Percentiles rank a stretch among this genome's conserved stretches.
These are phyloP conservation scores for Ambrosia hybrid DNA, from an alignment of 140 eudicot genomes.

Conservation along the genomic window DNA sequence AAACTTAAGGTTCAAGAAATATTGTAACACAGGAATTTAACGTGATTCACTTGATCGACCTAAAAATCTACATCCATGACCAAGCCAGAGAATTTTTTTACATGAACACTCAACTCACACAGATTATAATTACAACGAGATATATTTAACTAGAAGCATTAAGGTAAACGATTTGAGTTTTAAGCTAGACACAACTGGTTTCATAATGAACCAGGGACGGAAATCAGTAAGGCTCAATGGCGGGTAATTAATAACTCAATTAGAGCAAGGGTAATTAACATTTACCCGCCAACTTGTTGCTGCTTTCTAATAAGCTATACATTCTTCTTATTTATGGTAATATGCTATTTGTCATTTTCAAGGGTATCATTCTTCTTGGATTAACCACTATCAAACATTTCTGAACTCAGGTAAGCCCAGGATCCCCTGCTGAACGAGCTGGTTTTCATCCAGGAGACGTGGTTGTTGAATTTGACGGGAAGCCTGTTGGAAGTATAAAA, in stretches of 20 bases:
- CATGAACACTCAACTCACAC: neutral
- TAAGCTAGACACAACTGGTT: neutral
- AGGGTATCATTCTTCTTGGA: neutral
- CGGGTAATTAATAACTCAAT: neutral
- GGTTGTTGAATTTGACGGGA: constrained; percentile 54
- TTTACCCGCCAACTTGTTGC: constrained; percentile 8
- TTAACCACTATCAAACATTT: neutral
- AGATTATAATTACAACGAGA: neutral
- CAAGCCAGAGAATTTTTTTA: neutral
- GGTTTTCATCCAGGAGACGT: constrained; percentile 54
- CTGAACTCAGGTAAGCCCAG: constrained; percentile 62
- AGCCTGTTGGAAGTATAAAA: constrained; percentile 66
- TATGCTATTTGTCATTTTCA: neutral
- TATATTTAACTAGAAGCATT: neutral
- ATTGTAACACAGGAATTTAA: neutral
- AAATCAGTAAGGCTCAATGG: neutral
- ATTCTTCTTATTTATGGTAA: neutral
- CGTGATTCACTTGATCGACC: neutral
- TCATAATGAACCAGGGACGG: neutral
- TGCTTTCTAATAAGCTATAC: neutral
- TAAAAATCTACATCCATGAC: neutral
- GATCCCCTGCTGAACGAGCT: constrained; percentile 61
- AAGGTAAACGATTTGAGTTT: neutral
- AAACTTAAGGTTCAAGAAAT: neutral
- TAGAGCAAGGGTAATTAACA: neutral